Evolutionary conservation across 1,284 basidiomycete genomes (phyloP).

Genomic region (Kwoniella shivajii): DNA sequence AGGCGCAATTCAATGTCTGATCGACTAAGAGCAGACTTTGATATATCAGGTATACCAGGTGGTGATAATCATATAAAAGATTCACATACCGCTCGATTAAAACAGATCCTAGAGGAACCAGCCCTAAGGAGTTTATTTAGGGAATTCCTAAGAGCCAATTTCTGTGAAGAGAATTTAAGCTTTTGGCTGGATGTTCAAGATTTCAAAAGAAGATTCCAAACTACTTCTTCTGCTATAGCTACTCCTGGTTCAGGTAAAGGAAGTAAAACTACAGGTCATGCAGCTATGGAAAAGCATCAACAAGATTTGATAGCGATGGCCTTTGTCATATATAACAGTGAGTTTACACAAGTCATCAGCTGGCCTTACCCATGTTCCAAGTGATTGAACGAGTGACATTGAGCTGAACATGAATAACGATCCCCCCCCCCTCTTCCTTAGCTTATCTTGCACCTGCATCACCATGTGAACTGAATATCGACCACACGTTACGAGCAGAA

Average conservation of each 20-base stretch:
- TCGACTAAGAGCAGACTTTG: constrained; percentile 20
- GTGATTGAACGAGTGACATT: too few relatives aligned
- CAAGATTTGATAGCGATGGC: constrained; percentile 92
- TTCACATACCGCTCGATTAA: constrained; percentile 85
- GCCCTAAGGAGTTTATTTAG: constrained; percentile 86
- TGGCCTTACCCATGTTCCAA: too few relatives aligned
- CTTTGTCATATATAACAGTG: constrained; percentile 70
- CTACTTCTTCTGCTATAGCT: constrained; percentile 86
- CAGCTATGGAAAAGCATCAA: constrained; percentile 96
- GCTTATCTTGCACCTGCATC: constrained; percentile 94
- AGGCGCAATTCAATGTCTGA: constrained; percentile 21
- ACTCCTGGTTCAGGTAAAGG: constrained; percentile 48
- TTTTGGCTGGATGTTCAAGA: constrained; percentile 98
- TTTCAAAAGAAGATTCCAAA: constrained; percentile 93
- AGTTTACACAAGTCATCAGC: constrained; percentile 19
- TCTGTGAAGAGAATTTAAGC: constrained; percentile 96
- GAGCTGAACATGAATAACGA: too few relatives aligned
- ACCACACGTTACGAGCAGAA: constrained; percentile 92
- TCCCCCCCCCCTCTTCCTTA: constrained; percentile 66
- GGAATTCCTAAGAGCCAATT: constrained; percentile 89
- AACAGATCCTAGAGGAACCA: constrained; percentile 91
- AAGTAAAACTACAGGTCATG: constrained; percentile 66
- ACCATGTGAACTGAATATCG: constrained; percentile 95
- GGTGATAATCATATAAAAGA: constrained; percentile 61
- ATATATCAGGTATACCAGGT: constrained; percentile 22